A percentile compares a stretch with the other conserved stretches of the same genome.
Evolutionary conservation across 345 rosid genomes (phyloP).

Genomic region (Firmiana major): DNA sequence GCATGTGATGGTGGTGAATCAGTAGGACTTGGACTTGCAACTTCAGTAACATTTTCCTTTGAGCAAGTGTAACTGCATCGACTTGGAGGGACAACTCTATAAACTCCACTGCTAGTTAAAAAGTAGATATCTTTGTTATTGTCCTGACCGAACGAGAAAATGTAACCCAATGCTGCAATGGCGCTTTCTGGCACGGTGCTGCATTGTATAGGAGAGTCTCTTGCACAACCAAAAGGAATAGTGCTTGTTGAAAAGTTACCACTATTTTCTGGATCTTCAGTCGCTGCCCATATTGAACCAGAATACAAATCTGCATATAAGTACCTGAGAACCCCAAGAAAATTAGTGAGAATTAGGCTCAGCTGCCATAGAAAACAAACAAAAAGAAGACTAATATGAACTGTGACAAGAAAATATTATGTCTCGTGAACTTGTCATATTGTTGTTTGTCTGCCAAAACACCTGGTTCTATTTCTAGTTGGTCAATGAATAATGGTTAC

Average conservation of each 20-base stretch:
- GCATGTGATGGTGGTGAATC: constrained; percentile 42
- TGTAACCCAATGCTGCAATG: constrained; percentile 58
- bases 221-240: constrained; percentile 62
- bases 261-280: constrained; percentile 63
- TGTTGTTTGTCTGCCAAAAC: not conserved
- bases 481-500: constrained; percentile 1
- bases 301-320: constrained; percentile 83
- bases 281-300: constrained; percentile 60
- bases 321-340: constrained; percentile 43
- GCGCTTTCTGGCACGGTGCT: constrained; percentile 42
- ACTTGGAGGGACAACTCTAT: constrained; percentile 74
- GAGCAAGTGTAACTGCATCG: constrained; percentile 79
- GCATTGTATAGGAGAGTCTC: constrained; percentile 70
- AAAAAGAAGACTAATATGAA: not conserved
- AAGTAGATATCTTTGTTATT: constrained; percentile 64
- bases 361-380: not conserved
- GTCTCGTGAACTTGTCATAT: not conserved
- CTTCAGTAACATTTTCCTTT: constrained; percentile 50
- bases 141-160: constrained; percentile 83
- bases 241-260: constrained; percentile 59
- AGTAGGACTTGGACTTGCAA: constrained; percentile 37
- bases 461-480: not conserved
- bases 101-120: constrained; percentile 68
- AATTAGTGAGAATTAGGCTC: not conserved
- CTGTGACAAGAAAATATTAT: not conserved